A percentile compares a stretch with the other conserved stretches of the same genome.
Conservation (phyloP, 108 stramenopile genomes). For the Skeletonema marinoi region DNA sequence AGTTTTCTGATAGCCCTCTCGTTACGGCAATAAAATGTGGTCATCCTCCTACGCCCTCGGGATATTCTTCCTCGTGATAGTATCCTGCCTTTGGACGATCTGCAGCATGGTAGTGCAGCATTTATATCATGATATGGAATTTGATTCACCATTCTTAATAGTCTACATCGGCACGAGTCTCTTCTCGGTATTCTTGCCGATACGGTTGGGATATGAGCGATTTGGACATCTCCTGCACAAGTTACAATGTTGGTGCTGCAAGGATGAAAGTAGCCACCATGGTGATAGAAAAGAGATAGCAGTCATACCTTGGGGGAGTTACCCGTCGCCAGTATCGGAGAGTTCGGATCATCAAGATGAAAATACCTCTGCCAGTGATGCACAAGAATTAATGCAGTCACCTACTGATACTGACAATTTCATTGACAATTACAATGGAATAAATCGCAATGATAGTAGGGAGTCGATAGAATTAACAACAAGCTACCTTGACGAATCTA, state of each 20-base stretch:
- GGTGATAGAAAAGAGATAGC: slow-evolving; percentile 5
- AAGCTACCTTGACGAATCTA: slow-evolving; percentile 30
- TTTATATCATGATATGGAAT: slow-evolving; percentile 75
- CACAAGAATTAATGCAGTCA: slow-evolving; percentile 6
- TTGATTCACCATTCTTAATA: slow-evolving; percentile 89
- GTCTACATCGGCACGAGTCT: slow-evolving; percentile 90
- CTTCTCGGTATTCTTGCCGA: slow-evolving; percentile 75
- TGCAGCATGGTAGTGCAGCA: slow-evolving; percentile 88
- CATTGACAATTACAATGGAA: slow-evolving; percentile 3
- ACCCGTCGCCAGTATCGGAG: slow-evolving; percentile 7
- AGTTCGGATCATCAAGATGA: neutral
- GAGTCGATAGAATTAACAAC: slow-evolving; percentile 7
- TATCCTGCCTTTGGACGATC: slow-evolving; percentile 85
- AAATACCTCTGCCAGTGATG: neutral
- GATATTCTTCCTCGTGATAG: slow-evolving; percentile 79
- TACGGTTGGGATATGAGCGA: slow-evolving; percentile 43
- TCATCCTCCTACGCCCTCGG: slow-evolving; percentile 77
- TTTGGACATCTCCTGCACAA: neutral
- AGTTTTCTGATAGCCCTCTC: neutral
- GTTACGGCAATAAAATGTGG: neutral
- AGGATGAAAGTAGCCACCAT: neutral
- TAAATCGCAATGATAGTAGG: slow-evolving; percentile 3
- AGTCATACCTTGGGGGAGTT: slow-evolving; percentile 45
- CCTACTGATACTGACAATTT: neutral
- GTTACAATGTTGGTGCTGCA: neutral